Evolutionary conservation across 192 early-diverging fungal species (phyloP), one percentile per base, ranked within the genome.

Genomic region (Paraglomus brasilianum): DNA sequence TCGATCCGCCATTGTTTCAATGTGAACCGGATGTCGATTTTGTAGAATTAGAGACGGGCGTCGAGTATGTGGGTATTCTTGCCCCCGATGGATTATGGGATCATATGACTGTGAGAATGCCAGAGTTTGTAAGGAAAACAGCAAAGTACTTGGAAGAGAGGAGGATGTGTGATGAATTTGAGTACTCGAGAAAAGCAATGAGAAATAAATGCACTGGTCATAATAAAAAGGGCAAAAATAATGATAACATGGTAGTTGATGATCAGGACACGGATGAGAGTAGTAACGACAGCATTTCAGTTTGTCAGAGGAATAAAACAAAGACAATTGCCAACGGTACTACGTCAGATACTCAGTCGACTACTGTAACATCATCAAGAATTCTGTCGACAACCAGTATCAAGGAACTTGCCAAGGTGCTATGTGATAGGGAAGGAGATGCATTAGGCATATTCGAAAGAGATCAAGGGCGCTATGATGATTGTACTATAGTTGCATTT

Each of bases 391-490:
- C 36, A 60, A 39, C 57, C 15, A 11, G 11, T 39, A 3, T 41
- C 10, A 8, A 11, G 42, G 57, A 60, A 11, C 57, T 60, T 40
- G 57, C 57, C 15, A 40, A 13, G 9, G 13, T 41, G 8, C 19
- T 60, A 24, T 60, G 57, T 40, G 57, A 60, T 60, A 14, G 57
- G 9, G 7, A 15, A 8, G 36, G 42, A 39, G 57, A 60, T 60
- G 10, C 24, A 15, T 22, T 60, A 41, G 11, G 19, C 7, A 60
- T 60, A 38, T 60, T 60, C 42, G 57, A 14, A 39, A 60, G 42
- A 39, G 57, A 60, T 60, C 57, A 60, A 60, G 57, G 57, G 15
- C 57, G 57, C 42, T 60, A 60, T 19, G 57, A 60, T 60, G 57
- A 60, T 40, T 60, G 57, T 40, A 60, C 57, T 60, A 30, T 60